Evolutionary conservation across 2,329 filamentous ascomycete genomes (phyloP).

Genomic region (Nemania abortiva): DNA sequence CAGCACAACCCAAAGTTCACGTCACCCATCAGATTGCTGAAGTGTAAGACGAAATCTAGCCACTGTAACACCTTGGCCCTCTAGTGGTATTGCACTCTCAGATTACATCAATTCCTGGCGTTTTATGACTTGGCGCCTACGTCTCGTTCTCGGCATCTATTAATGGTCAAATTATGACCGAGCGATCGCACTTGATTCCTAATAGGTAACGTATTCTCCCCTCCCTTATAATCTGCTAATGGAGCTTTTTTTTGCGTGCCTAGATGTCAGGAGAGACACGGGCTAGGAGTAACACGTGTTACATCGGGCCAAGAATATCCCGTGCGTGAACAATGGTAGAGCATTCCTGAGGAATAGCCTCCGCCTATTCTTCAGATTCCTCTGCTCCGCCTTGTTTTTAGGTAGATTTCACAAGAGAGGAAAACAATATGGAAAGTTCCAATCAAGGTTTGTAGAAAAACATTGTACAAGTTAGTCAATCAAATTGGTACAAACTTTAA

Average conservation of each 20-base stretch:
- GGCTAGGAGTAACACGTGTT: constrained; percentile 5
- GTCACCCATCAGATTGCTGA: constrained; percentile 33
- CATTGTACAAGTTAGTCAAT: constrained; percentile 12
- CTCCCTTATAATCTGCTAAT: constrained; percentile 26
- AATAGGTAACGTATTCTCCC: constrained; percentile 40
- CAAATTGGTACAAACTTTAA: constrained; percentile 8
- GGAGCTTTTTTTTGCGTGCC: constrained; percentile 17
- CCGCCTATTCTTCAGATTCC: not conserved
- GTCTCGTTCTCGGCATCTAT: constrained; percentile 9
- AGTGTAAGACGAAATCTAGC: constrained; percentile 38
- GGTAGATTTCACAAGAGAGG: not conserved
- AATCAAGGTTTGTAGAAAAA: constrained; percentile 25
- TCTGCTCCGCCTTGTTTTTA: not conserved
- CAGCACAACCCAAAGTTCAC: constrained; percentile 30
- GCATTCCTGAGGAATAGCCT: constrained; percentile 1
- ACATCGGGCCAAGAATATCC: not conserved
- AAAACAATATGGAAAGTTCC: not conserved
- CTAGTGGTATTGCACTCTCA: constrained; percentile 31
- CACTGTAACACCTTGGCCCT: constrained; percentile 40
- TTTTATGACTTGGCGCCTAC: constrained; percentile 19
- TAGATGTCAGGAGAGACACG: constrained; percentile 12
- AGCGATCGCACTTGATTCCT: constrained; percentile 22
- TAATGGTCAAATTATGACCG: constrained; percentile 11
- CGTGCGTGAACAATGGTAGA: not conserved
- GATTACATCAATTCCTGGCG: constrained; percentile 25